Conservation (phyloP, 257 asterid species). For the Solanum boliviense region DNA sequence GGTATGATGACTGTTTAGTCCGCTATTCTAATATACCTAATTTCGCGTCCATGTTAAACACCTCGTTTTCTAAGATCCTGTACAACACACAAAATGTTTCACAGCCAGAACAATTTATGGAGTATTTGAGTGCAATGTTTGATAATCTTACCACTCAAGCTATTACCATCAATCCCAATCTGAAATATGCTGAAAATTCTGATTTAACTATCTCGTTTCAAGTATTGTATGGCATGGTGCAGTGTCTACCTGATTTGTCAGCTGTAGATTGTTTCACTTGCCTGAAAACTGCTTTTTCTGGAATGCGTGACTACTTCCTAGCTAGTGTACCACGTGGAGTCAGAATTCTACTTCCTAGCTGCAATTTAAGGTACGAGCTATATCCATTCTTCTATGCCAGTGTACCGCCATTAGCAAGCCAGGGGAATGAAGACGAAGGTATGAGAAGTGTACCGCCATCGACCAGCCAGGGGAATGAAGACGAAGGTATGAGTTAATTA, state of each 20-base stretch:
- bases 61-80: rapidly evolving
- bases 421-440: background rate
- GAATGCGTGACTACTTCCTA: too few species aligned
- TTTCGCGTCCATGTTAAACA: background rate
- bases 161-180: background rate
- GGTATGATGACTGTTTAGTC: background rate
- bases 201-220: background rate
- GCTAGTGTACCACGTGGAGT: background rate
- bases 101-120: background rate
- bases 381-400: background rate
- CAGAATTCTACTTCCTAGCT: background rate
- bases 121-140: background rate
- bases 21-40: background rate
- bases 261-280: background rate
- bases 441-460: background rate
- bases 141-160: background rate
- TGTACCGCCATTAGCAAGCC: background rate
- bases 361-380: background rate
- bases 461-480: background rate
- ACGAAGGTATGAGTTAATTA: background rate
- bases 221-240: background rate
- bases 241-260: background rate
- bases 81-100: background rate
- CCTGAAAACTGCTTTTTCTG: background rate
- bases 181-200: background rate